Conservation (phyloP, 192 early-diverging fungal genomes). For the Phlyctochytrium arcticum region DNA sequence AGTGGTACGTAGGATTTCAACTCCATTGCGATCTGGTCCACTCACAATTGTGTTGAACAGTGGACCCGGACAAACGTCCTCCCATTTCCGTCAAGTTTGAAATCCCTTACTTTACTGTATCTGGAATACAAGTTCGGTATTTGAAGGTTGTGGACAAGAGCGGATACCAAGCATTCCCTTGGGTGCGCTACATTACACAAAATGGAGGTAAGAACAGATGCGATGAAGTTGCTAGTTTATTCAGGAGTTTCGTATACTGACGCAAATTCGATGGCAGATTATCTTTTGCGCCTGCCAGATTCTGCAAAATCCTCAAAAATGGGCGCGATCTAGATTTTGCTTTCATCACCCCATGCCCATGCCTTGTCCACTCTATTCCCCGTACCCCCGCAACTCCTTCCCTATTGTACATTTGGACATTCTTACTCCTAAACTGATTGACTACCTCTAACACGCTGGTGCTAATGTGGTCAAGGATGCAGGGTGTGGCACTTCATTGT, state of each 20-base stretch:
- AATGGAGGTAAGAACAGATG: slow-evolving; percentile 37
- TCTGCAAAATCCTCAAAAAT: slow-evolving; percentile 68
- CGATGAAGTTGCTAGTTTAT: too few species aligned
- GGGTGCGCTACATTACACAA: slow-evolving; percentile 96
- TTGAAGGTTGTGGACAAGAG: slow-evolving; percentile 97
- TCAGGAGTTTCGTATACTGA: background rate
- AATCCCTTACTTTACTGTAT: slow-evolving; percentile 72
- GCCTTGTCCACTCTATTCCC: too few species aligned
- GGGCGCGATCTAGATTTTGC: slow-evolving; percentile 12
- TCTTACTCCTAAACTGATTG: too few species aligned
- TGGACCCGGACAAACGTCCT: slow-evolving; percentile 82
- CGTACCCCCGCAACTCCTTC: too few species aligned
- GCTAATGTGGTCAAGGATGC: too few species aligned
- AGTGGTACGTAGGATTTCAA: slow-evolving; percentile 70
- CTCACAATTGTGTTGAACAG: slow-evolving; percentile 72
- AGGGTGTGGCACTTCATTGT: too few species aligned
- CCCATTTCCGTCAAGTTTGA: slow-evolving; percentile 94
- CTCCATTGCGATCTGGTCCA: slow-evolving; percentile 44
- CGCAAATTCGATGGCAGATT: slow-evolving; percentile 54
- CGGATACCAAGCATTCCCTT: slow-evolving; percentile 95
- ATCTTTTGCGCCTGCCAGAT: slow-evolving; percentile 90
- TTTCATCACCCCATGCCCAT: too few species aligned
- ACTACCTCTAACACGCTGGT: too few species aligned
- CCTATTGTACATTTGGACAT: too few species aligned
- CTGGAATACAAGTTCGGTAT: slow-evolving; percentile 93